Percentiles rank a stretch among this genome's conserved stretches.
Conservation (phyloP, 2,329 filamentous ascomycete genomes). For the Monilinia laxa region DNA sequence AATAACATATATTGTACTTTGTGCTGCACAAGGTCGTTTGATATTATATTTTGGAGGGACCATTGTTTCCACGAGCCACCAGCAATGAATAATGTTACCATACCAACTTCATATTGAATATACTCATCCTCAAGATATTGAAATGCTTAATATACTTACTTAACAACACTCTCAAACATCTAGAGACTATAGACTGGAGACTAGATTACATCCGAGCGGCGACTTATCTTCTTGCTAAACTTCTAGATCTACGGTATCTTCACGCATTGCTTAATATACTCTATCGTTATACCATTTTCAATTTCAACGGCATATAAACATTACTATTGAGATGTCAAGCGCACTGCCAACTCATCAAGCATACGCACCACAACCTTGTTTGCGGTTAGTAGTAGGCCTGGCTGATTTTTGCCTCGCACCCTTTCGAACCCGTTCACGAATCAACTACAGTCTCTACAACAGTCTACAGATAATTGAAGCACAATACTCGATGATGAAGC, state of each 20-base stretch:
- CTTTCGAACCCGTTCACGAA: constrained; percentile 30
- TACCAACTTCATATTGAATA: neutral
- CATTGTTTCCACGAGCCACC: constrained; percentile 6
- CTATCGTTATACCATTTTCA: constrained; percentile 42
- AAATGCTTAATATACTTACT: no score
- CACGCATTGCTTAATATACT: constrained; percentile 38
- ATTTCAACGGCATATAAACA: constrained; percentile 49
- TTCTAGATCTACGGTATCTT: constrained; percentile 26
- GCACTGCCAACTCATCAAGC: constrained; percentile 48
- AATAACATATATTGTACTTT: neutral
- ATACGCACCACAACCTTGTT: constrained; percentile 45
- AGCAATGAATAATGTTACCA: neutral
- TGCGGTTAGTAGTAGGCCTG: constrained; percentile 36
- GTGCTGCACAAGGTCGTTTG: neutral
- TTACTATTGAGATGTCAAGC: constrained; percentile 45
- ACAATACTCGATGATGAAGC: constrained; percentile 31
- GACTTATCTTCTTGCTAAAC: neutral
- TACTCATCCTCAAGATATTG: neutral
- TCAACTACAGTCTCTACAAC: constrained; percentile 15
- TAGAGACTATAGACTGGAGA: neutral
- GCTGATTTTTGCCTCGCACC: constrained; percentile 35
- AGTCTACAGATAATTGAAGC: constrained; percentile 23
- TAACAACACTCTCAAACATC: neutral
- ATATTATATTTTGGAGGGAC: neutral
- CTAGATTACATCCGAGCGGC: neutral